Evolutionary conservation across 306 rosid species (phyloP), one percentile per base, ranked within the genome.

Genomic region (Quillaja saponaria): DNA sequence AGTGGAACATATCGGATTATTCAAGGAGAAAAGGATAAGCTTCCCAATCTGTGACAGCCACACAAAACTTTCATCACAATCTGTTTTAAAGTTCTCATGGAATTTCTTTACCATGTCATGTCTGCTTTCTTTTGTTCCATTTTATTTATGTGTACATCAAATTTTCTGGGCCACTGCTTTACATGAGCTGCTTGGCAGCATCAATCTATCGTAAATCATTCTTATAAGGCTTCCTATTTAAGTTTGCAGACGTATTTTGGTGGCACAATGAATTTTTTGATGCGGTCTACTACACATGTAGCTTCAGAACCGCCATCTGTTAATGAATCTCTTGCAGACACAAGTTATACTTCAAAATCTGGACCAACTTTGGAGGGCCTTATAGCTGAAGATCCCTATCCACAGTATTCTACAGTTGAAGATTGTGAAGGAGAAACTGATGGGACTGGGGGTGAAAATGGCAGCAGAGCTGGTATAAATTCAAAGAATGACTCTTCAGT

Each of bases 211-310:
- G n/a, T n/a, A 19, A 31, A 33, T 40, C 39, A 6, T 55, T 38
- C 41, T 72, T 25, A 34, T 16, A n/a, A 46, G 44, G 34, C 45
- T 19, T 8, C 6, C 34, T 40, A 3, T 50, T 49, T 58, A 48
- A 60, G 62, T 75, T 67, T 56, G 80, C 83, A 74, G 81, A 19
- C 3, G 34, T 49, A 39, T 58, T 65, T 38, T 0, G 59, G 67
- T 15, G 69, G 65, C 75, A 69, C 49, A 41, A 92, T 92, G 99
- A 92, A 86, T 84, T 89, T 92, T 17, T 63, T 92, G 67, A 67
- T 70, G 63, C 84, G 95, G 52, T 80, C 96, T 60, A 66, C 83
- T 7, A 70, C 77, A 33, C 68, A 38, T 51, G 74, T 67, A 53
- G 54, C 80, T 16, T 55, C 72, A 51, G 98, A 92, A 8, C 82